Conservation (phyloP, 2,329 filamentous ascomycete species). For the Arthroderma sp. region DNA sequence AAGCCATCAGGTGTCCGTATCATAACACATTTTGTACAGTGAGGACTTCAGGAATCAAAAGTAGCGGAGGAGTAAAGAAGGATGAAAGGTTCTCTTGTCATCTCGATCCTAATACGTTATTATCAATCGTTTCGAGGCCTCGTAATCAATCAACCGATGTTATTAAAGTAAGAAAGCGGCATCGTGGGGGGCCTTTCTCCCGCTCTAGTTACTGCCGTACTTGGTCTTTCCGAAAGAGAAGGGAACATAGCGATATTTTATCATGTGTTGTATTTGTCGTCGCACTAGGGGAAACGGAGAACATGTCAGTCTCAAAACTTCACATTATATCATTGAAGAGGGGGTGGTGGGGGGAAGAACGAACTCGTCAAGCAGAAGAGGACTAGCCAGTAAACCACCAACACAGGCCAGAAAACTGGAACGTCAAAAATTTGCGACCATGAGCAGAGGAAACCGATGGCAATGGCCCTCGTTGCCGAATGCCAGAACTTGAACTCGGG, state of each 20-base stretch:
- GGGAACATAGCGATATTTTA: conserved; percentile 97
- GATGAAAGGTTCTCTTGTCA: no score
- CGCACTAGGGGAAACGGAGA: conserved; percentile 51
- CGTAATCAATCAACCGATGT: not conserved
- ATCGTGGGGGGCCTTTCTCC: not conserved
- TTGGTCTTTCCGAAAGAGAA: conserved; percentile 83
- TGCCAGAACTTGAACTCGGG: conserved; percentile 99
- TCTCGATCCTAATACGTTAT: no score
- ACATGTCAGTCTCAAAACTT: no score
- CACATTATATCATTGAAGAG: not conserved
- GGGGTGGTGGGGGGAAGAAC: conserved; percentile 20
- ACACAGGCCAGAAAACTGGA: conserved; percentile 95
- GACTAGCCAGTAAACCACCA: conserved; percentile 98
- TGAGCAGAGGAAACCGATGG: conserved; percentile 71
- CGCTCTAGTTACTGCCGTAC: conserved; percentile 38
- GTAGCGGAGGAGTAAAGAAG: no score
- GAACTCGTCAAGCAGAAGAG: conserved; percentile 88
- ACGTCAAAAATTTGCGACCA: conserved; percentile 94
- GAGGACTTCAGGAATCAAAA: no score
- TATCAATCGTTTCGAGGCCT: not conserved
- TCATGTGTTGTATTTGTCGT: conserved; percentile 99
- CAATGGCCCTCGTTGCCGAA: conserved; percentile 74
- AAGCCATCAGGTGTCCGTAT: no score
- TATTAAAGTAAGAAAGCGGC: not conserved
- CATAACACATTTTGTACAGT: no score